A percentile compares a stretch with the other conserved stretches of the same genome.
Evolutionary conservation across 768 basidiomycete species (phyloP).

Genomic region (Lactarius trivialis): DNA sequence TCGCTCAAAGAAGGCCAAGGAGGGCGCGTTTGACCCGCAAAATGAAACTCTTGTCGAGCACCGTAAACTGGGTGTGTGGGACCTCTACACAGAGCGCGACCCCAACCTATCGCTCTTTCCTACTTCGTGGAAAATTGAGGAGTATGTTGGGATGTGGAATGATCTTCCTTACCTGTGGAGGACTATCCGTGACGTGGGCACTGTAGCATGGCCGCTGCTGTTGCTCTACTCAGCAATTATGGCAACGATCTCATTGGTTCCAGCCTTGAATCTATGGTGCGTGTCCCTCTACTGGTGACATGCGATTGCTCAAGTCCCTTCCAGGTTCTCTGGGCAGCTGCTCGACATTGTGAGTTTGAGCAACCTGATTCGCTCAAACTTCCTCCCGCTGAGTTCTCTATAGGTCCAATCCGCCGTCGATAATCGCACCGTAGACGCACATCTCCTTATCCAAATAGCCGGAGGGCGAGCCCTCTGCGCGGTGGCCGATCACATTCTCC

Average conservation of each 20-base stretch:
- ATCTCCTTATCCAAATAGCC: slow-evolving; percentile 25
- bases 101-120: slow-evolving; percentile 31
- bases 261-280: slow-evolving; percentile 13
- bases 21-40: background rate
- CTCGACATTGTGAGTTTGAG: slow-evolving; percentile 24
- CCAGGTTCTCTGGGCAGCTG: slow-evolving; percentile 15
- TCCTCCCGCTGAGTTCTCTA: background rate
- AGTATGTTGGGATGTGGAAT: slow-evolving; percentile 40
- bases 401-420: slow-evolving; percentile 20
- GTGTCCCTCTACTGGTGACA: background rate
- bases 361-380: background rate
- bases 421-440: slow-evolving; percentile 14
- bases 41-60: slow-evolving; percentile 40
- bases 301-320: background rate
- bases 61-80: slow-evolving; percentile 66
- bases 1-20: background rate
- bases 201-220: slow-evolving; percentile 8
- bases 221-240: slow-evolving; percentile 4
- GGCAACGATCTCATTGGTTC: background rate
- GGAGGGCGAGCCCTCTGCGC: slow-evolving; percentile 49
- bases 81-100: slow-evolving; percentile 58
- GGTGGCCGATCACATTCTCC: slow-evolving; percentile 40
- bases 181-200: slow-evolving; percentile 35
- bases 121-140: slow-evolving; percentile 43
- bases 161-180: slow-evolving; percentile 60